These are phyloP conservation scores for Collybiopsis luxurians DNA, from an alignment of 768 basidiomycete species.

Conservation along the genomic window DNA sequence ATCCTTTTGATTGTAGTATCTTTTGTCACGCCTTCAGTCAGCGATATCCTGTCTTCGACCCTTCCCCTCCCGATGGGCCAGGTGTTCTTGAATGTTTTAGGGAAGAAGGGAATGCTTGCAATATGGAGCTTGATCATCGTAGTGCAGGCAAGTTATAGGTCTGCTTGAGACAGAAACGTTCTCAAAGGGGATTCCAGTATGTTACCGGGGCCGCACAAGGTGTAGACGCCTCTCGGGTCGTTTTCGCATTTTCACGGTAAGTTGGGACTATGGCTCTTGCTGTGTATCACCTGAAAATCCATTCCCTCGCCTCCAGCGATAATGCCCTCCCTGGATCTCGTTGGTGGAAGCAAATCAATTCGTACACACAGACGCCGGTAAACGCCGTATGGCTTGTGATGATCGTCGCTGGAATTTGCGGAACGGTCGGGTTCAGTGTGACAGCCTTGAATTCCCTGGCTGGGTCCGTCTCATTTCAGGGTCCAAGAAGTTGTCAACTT, in stretches of 20 bases:
- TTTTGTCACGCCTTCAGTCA: constrained; percentile 57
- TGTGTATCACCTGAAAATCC: neutral
- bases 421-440: constrained; percentile 62
- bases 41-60: constrained; percentile 41
- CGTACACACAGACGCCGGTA: constrained; percentile 62
- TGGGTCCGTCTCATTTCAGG: constrained; percentile 38
- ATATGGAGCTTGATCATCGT: constrained; percentile 73
- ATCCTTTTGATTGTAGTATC: constrained; percentile 63
- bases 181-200: no score
- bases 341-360: constrained; percentile 65
- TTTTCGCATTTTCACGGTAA: constrained; percentile 64
- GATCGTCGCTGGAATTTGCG: constrained; percentile 50
- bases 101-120: constrained; percentile 67
- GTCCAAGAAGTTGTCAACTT: neutral
- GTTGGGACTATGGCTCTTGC: neutral
- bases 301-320: constrained; percentile 36
- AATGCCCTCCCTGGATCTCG: constrained; percentile 71
- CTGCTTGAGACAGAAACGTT: no score
- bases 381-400: constrained; percentile 79
- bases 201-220: constrained; percentile 74
- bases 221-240: constrained; percentile 72
- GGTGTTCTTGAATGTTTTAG: constrained; percentile 61
- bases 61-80: constrained; percentile 73
- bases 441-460: constrained; percentile 66
- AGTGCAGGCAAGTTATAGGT: constrained; percentile 34